Evolutionary conservation across 257 asterid genomes (phyloP), one percentile per base, ranked within the genome.

Genomic region (Fraxinus americana): DNA sequence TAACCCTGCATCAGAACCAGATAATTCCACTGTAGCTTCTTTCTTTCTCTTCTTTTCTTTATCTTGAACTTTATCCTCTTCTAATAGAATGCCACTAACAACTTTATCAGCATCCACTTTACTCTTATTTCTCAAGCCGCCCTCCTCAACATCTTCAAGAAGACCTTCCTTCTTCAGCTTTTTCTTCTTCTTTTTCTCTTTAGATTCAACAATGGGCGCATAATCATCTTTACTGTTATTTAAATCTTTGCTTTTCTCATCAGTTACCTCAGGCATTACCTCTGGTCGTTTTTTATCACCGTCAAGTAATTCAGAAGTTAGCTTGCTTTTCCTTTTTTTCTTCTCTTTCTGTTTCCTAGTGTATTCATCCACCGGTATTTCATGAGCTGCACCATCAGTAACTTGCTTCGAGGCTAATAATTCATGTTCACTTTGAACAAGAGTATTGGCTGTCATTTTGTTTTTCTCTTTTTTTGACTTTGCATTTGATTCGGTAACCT

Each of bases 271-370:
- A 27, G 80, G 80, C 65, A 73, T 12, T 21, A 50, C 54, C 59
- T 80, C 83, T 59, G 43, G 45, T 34, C 74, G 81, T 74, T 82
- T 82, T 80, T 57, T 84, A 77, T 82, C 77, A 36, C 48, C 74
- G 39, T 70, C 80, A 45, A 11, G 27, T 66, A 82, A 63, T 57
- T 82, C 83, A 59, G 86, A 67, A 3, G 70, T 75, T 68, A 65
- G 59, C 76, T 83, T 85, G 54, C 68, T 83, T 79, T 84, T 83
- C 83, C 83, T 86, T 76, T 89, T 85, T 81, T 78, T 82, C 82
- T 91, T 86, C 66, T 80, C 90, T 77, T 83, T 85, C 66, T 73
- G 76, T 70, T 85, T 81, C 85, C 70, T 83, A 67, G 54, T 72
- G 5, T 85, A 77, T 66, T 81, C 77, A 45, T 83, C 85, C 36